A percentile compares a stretch with the other conserved stretches of the same genome.
phyloP scores from a whole-genome alignment of 176 grass and related monocot genomes.

The Aegilops speltoides region DNA sequence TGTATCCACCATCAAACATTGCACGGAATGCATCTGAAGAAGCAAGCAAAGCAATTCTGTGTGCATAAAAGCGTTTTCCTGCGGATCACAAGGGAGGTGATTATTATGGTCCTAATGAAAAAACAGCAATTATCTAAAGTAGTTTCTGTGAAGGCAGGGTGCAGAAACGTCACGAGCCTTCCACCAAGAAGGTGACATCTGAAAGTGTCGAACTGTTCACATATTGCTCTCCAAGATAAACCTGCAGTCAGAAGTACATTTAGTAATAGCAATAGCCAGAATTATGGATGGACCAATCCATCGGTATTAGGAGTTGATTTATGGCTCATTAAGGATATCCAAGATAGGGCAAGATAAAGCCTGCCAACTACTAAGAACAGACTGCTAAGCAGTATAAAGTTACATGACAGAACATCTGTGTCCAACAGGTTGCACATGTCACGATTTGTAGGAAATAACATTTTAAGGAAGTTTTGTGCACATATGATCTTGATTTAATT shows the following conservation, averaged over 20 bases:
- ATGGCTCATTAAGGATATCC: neutral
- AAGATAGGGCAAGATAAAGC: neutral
- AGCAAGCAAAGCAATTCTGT: constrained; percentile 97
- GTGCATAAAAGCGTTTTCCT: constrained; percentile 97
- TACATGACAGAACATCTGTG: constrained; percentile 3
- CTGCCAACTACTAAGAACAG: constrained; percentile 13
- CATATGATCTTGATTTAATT: neutral
- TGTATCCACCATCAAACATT: constrained; percentile 99
- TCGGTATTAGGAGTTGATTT: neutral
- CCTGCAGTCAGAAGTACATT: constrained; percentile 46
- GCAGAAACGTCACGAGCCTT: constrained; percentile 63
- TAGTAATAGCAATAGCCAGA: constrained; percentile 3
- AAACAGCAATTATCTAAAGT: constrained; percentile 11
- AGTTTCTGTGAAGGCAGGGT: neutral
- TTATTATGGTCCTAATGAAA: neutral
- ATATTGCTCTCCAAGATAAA: constrained; percentile 96
- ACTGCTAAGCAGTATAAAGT: neutral
- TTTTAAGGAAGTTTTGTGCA: neutral
- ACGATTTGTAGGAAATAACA: neutral
- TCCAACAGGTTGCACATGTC: constrained; percentile 8
- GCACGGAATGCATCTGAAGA: constrained; percentile 99
- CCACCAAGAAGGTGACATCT: constrained; percentile 97
- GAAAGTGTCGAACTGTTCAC: constrained; percentile 95
- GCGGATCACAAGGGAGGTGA: constrained; percentile 12
- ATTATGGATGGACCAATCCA: constrained; percentile 1